phyloP scores from a whole-genome alignment of 2,329 filamentous ascomycete species.

The Sporothrix globosa region DNA sequence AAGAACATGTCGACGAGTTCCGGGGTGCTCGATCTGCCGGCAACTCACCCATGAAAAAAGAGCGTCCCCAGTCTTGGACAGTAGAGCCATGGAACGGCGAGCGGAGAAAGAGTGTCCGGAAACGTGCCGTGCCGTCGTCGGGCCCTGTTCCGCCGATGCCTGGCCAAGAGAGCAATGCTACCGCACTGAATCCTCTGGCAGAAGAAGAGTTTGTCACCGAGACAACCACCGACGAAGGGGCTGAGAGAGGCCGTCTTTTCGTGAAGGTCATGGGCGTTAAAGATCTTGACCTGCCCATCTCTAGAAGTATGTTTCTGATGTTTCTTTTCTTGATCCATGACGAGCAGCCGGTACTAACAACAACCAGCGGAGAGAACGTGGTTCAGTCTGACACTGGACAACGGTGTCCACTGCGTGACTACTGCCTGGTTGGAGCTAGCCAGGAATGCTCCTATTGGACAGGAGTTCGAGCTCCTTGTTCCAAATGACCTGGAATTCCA shows the following conservation, averaged over 20 bases:
- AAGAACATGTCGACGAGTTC: slow-evolving; percentile 59
- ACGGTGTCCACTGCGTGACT: slow-evolving; percentile 95
- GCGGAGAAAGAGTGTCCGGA: slow-evolving; percentile 67
- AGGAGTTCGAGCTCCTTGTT: slow-evolving; percentile 97
- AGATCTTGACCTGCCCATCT: slow-evolving; percentile 87
- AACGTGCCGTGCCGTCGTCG: slow-evolving; percentile 54
- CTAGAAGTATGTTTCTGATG: slow-evolving; percentile 70
- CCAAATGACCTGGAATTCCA: slow-evolving; percentile 99
- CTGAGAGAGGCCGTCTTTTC: slow-evolving; percentile 87
- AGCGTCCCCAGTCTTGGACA: slow-evolving; percentile 88
- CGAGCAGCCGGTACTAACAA: slow-evolving; percentile 24
- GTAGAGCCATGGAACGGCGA: slow-evolving; percentile 96
- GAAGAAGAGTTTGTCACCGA: slow-evolving; percentile 69
- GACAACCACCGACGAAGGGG: slow-evolving; percentile 69
- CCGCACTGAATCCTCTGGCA: slow-evolving; percentile 64
- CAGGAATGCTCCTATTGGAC: slow-evolving; percentile 89
- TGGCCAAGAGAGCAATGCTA: slow-evolving; percentile 80
- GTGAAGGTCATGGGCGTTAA: slow-evolving; percentile 99
- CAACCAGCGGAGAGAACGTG: slow-evolving; percentile 78
- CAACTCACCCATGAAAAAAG: slow-evolving; percentile 72
- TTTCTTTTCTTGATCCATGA: neutral
- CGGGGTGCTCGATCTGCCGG: slow-evolving; percentile 63
- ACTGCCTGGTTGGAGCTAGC: slow-evolving; percentile 94
- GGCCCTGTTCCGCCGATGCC: slow-evolving; percentile 81
- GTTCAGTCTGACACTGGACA: slow-evolving; percentile 97